Conservation (phyloP, 1,284 basidiomycete genomes). For the Earliella scabrosa region DNA sequence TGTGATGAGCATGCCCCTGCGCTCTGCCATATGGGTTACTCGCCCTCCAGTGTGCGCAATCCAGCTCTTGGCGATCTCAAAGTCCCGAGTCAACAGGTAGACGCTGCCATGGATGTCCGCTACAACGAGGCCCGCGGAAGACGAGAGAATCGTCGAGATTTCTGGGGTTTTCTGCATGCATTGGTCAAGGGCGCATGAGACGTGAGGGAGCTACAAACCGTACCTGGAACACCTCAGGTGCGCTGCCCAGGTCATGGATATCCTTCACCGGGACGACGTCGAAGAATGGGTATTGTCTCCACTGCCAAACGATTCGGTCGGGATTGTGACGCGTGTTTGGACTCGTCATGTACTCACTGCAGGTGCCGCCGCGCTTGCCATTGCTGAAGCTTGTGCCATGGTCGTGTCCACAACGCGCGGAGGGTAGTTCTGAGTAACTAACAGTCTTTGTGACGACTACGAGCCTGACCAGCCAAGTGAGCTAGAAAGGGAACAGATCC, state of each 20-base stretch:
- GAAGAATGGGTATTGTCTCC: constrained; percentile 87
- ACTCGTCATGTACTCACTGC: constrained; percentile 37
- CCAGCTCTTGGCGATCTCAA: constrained; percentile 77
- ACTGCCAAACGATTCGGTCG: constrained; percentile 45
- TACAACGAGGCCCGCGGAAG: constrained; percentile 67
- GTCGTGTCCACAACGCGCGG: too few relatives aligned
- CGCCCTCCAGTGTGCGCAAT: constrained; percentile 76
- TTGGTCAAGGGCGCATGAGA: constrained; percentile 17
- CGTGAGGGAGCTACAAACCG: neutral
- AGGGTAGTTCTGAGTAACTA: too few relatives aligned
- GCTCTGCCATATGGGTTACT: constrained; percentile 86
- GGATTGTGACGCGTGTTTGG: neutral
- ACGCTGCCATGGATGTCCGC: constrained; percentile 86
- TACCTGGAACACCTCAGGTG: constrained; percentile 82
- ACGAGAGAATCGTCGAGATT: constrained; percentile 69
- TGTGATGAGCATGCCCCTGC: constrained; percentile 79
- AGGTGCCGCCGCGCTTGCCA: constrained; percentile 36
- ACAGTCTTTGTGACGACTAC: too few relatives aligned
- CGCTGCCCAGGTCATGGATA: constrained; percentile 71
- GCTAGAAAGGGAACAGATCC: too few relatives aligned
- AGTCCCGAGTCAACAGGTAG: constrained; percentile 76
- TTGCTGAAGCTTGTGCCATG: constrained; percentile 24
- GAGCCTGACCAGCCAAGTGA: too few relatives aligned
- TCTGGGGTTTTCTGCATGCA: constrained; percentile 61
- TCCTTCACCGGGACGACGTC: constrained; percentile 79